These are phyloP conservation scores for Zygosaccharomyces lentus DNA, from an alignment of 805 yeast genomes.

Conservation along the genomic window DNA sequence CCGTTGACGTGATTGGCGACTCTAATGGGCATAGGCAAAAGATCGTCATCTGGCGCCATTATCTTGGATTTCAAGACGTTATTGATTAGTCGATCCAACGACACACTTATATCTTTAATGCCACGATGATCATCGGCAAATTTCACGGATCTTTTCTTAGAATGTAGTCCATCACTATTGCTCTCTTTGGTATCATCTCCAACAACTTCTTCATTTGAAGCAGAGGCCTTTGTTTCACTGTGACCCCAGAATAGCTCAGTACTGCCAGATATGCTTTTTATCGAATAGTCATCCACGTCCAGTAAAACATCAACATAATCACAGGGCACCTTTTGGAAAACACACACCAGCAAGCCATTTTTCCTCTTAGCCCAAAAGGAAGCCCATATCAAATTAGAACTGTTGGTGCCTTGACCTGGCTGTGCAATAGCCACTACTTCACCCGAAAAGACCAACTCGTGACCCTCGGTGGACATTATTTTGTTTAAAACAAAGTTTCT, in stretches of 20 bases:
- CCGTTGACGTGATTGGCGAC: constrained; percentile 47
- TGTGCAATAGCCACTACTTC: constrained; percentile 77
- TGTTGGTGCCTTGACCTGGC: constrained; percentile 43
- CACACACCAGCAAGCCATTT: constrained; percentile 67
- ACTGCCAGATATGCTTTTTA: constrained; percentile 26
- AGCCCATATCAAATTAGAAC: constrained; percentile 63
- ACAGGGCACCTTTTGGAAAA: constrained; percentile 80
- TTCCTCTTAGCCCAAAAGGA: constrained; percentile 86
- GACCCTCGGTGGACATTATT: constrained; percentile 38
- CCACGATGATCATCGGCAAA: constrained; percentile 28
- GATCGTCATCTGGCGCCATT: constrained; percentile 26
- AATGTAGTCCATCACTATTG: background rate
- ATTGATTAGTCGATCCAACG: constrained; percentile 26
- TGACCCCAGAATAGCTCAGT: constrained; percentile 19
- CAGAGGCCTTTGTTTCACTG: background rate
- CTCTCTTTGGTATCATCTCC: constrained; percentile 4
- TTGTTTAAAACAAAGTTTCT: constrained; percentile 63
- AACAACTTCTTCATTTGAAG: constrained; percentile 2
- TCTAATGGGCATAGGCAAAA: constrained; percentile 33
- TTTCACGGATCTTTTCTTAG: constrained; percentile 25
- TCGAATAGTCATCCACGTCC: constrained; percentile 30
- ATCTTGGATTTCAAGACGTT: constrained; percentile 30
- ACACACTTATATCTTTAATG: constrained; percentile 25
- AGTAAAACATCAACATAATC: constrained; percentile 58
- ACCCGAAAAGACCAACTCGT: constrained; percentile 67